Evolutionary conservation across 2,329 filamentous ascomycete species (phyloP).

Genomic region (Penicillium sp.): DNA sequence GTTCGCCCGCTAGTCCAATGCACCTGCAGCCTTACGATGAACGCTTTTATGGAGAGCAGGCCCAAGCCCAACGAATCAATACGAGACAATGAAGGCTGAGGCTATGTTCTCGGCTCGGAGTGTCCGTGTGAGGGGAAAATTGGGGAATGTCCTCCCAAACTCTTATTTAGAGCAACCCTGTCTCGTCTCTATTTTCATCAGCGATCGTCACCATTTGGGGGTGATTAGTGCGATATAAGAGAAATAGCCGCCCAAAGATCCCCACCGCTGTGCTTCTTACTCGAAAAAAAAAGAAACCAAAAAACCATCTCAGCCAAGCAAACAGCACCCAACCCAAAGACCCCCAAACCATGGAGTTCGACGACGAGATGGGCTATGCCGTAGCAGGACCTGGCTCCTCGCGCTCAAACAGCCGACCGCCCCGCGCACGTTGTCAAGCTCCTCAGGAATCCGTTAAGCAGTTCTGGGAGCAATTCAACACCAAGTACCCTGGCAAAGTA

Average conservation of each 20-base stretch:
- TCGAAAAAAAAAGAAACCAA: neutral
- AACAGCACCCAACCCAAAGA: neutral
- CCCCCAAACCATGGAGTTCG: conserved; percentile 26
- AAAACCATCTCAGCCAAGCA: neutral
- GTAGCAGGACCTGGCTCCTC: conserved; percentile 30
- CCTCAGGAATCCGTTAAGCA: conserved; percentile 69
- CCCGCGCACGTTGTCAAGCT: conserved; percentile 52
- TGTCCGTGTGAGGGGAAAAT: conserved; percentile 11
- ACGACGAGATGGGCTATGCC: conserved; percentile 32
- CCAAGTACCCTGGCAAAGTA: conserved; percentile 70
- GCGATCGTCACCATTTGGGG: neutral
- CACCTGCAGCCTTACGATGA: conserved; percentile 27
- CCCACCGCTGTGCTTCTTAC: neutral
- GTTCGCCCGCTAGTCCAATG: conserved; percentile 20
- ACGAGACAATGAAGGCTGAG: neutral
- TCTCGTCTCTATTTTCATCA: neutral
- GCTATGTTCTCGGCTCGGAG: conserved; percentile 5
- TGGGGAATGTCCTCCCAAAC: neutral
- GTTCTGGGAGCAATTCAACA: conserved; percentile 72
- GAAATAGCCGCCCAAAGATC: neutral
- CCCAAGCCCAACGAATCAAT: conserved; percentile 7
- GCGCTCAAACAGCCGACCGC: conserved; percentile 34
- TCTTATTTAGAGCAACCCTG: neutral
- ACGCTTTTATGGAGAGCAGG: neutral
- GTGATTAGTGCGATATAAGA: neutral